Evolutionary conservation across 129 eudicot genomes (phyloP).

Genomic region (Centrapalus pauciflorus): DNA sequence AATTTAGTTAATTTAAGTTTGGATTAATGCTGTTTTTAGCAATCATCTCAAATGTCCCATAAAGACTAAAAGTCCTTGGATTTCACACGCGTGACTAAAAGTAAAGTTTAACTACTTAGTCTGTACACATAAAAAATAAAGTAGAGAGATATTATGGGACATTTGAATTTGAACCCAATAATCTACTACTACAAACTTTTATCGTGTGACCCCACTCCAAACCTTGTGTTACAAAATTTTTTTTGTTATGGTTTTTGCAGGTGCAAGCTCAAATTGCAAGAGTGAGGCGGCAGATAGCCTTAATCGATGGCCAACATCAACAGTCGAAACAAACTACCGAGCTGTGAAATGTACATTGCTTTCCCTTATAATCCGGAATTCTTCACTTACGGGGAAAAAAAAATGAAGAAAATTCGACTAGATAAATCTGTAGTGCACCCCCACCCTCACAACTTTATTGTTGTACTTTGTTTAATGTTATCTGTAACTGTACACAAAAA

Average conservation of each 20-base stretch:
- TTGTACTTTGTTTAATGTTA: constrained; percentile 15
- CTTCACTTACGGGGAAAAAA: too few species aligned
- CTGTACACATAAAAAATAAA: too few species aligned
- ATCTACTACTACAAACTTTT: not conserved
- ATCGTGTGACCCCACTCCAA: not conserved
- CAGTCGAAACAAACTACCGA: constrained; percentile 50
- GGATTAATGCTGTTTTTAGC: too few species aligned
- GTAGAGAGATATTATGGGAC: too few species aligned
- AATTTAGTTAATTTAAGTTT: too few species aligned
- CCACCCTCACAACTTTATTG: not conserved
- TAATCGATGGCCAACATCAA: constrained; percentile 78
- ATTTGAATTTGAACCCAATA: too few species aligned
- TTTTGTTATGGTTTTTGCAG: constrained; percentile 30
- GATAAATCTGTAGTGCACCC: constrained; percentile 5
- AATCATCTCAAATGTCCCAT: too few species aligned
- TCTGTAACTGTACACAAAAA: constrained; percentile 7
- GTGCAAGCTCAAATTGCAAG: constrained; percentile 94
- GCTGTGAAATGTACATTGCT: constrained; percentile 26
- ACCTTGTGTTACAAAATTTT: too few species aligned
- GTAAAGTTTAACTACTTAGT: too few species aligned
- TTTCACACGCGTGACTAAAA: too few species aligned
- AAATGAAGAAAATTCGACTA: constrained; percentile 10
- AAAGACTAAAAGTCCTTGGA: too few species aligned
- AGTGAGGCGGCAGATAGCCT: constrained; percentile 76
- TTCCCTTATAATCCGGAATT: not conserved